phyloP scores from a whole-genome alignment of 306 rosid genomes.

The Benincasa hispida region DNA sequence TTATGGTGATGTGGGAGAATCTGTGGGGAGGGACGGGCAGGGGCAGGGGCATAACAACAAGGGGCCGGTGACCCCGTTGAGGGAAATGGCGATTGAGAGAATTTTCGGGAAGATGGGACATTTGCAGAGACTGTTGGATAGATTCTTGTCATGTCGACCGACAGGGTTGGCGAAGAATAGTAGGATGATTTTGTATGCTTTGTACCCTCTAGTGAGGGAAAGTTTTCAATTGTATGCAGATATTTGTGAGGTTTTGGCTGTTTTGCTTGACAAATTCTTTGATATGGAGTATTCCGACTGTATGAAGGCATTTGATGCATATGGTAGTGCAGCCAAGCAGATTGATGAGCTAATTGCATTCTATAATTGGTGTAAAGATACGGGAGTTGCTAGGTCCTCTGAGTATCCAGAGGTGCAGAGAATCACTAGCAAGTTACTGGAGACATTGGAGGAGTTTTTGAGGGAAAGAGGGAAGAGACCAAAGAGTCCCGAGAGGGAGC shows the following conservation, averaged over 20 bases:
- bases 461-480: slow-evolving; percentile 83
- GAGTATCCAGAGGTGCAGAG: slow-evolving; percentile 94
- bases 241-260: slow-evolving; percentile 80
- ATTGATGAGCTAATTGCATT: slow-evolving; percentile 68
- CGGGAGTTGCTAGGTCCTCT: slow-evolving; percentile 71
- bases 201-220: slow-evolving; percentile 80
- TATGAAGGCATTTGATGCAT: slow-evolving; percentile 85
- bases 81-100: slow-evolving; percentile 85
- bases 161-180: slow-evolving; percentile 81
- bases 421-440: slow-evolving; percentile 75
- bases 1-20: slow-evolving; percentile 68
- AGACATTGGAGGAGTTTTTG: slow-evolving; percentile 91
- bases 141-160: slow-evolving; percentile 81
- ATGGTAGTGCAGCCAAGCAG: slow-evolving; percentile 87
- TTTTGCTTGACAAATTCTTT: slow-evolving; percentile 82
- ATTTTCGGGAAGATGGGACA: slow-evolving; percentile 81
- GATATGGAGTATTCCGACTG: slow-evolving; percentile 92
- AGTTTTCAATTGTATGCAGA: slow-evolving; percentile 87
- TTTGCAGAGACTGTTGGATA: slow-evolving; percentile 78
- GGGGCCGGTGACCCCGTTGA: slow-evolving; percentile 56
- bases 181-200: slow-evolving; percentile 69
- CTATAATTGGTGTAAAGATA: slow-evolving; percentile 77
- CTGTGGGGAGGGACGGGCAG: slow-evolving; percentile 29
- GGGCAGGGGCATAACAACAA: slow-evolving; percentile 33
- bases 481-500: slow-evolving; percentile 75